Evolutionary conservation across 192 early-diverging fungal genomes (phyloP), one percentile per base, ranked within the genome.

Genomic region (Podila epicladia): DNA sequence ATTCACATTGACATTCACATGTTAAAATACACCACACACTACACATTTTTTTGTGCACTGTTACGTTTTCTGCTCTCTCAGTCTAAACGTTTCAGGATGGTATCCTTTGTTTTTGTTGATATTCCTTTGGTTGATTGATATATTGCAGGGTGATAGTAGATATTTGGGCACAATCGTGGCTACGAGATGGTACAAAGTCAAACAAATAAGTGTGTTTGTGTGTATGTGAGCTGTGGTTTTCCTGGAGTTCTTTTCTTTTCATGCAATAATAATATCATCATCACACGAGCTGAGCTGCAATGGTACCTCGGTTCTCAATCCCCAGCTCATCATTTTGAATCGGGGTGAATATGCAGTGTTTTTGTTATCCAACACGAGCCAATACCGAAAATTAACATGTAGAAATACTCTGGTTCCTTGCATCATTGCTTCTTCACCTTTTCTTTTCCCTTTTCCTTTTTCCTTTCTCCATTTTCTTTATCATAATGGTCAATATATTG

Each of bases 291-390:
- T 45, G 41, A 17, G 41, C 41, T 45, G 41, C 41, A 45, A 15
- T 2, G 41, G 41, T 45, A 45, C 15, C 41, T 45, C 41, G 41
- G 41, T 45, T 45, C 41, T 45, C 41, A 45, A 45, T 45, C 41
- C 41, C 41, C 41, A 45, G 13, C 41, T 19, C 13, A 50, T 65
- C 9, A 12, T 49, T 65, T 65, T 38, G 41, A 45, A 65, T 65
- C 64, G 13, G 20, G 20, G 29, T 49, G 11, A 9, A 51, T 7
- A 65, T 2, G 24, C 13, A 29, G 17, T 2, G 28, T 65, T 48
- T 38, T n/a, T 37, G 35, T 37, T 37, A 35, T 35, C 33, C 35
- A 37, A 37, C 7, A 37, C 35, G 35, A 41, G 41, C 9, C 9
- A 41, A 41, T 11, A 2, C 41, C 13, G 35, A 37, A 37, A 37